A percentile compares a stretch with the other conserved stretches of the same genome.
phyloP scores from a whole-genome alignment of 768 basidiomycete species.

The Cyclocybe cylindracea region DNA sequence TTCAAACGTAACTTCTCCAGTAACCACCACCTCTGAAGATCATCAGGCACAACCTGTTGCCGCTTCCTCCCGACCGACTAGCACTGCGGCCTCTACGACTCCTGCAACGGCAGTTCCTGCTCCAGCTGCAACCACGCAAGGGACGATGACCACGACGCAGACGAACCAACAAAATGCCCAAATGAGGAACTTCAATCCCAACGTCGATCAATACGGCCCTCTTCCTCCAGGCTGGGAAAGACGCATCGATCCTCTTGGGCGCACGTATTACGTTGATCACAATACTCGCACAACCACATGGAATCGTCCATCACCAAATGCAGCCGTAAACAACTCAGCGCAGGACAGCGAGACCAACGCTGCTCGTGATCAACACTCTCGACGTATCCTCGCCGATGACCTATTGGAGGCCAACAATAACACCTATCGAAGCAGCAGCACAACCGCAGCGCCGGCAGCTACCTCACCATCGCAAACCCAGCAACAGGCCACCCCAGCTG shows the following conservation, averaged over 20 bases:
- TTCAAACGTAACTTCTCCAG: constrained; percentile 25
- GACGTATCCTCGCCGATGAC: constrained; percentile 82
- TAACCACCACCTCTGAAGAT: constrained; percentile 24
- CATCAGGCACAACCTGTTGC: constrained; percentile 15
- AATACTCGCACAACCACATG: constrained; percentile 97
- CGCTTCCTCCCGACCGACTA: constrained; percentile 21
- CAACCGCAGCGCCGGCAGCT: constrained; percentile 30
- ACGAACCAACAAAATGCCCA: constrained; percentile 49
- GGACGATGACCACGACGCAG: constrained; percentile 30
- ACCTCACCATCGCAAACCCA: constrained; percentile 33
- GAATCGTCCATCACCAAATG: constrained; percentile 86
- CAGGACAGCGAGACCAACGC: constrained; percentile 83
- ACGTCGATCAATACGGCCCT: constrained; percentile 91
- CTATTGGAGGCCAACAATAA: constrained; percentile 73
- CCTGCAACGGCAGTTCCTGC: constrained; percentile 23
- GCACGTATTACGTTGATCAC: constrained; percentile 99
- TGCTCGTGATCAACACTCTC: constrained; percentile 83
- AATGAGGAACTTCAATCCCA: constrained; percentile 89
- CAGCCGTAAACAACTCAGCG: constrained; percentile 66
- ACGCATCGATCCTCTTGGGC: constrained; percentile 91
- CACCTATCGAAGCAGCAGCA: constrained; percentile 29
- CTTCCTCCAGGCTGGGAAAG: constrained; percentile 95
- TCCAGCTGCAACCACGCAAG: constrained; percentile 23
- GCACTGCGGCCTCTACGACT: constrained; percentile 21
- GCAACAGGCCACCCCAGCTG: constrained; percentile 33